phyloP scores from a whole-genome alignment of 1,284 basidiomycete species.

The Athelia sp. region DNA sequence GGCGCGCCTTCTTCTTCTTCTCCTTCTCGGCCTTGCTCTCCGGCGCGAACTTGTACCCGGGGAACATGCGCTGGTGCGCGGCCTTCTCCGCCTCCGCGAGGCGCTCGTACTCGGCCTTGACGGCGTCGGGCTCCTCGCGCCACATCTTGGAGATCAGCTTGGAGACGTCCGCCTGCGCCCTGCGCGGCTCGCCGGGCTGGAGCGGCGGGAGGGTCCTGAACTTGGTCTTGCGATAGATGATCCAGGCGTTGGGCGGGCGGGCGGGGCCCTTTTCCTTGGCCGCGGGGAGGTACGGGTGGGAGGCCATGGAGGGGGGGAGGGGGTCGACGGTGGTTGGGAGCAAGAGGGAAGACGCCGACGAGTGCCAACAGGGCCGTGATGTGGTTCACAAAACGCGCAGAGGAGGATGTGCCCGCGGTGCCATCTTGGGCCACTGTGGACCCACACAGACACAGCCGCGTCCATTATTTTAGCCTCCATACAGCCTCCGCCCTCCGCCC shows the following conservation, averaged over 20 bases:
- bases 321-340: too few relatives aligned
- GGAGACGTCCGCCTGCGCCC: slow-evolving; percentile 72
- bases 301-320: not conserved
- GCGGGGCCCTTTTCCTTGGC: slow-evolving; percentile 28
- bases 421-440: slow-evolving; percentile 7
- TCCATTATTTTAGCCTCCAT: too few relatives aligned
- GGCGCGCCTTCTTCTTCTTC: slow-evolving; percentile 39
- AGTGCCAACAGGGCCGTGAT: slow-evolving; percentile 8
- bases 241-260: slow-evolving; percentile 88
- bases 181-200: slow-evolving; percentile 31
- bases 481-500: too few relatives aligned
- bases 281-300: slow-evolving; percentile 19
- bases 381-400: too few relatives aligned
- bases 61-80: slow-evolving; percentile 61
- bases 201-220: slow-evolving; percentile 35
- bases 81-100: slow-evolving; percentile 63
- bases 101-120: slow-evolving; percentile 64
- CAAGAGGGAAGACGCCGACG: slow-evolving; percentile 3
- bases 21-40: slow-evolving; percentile 62
- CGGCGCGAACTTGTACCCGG: slow-evolving; percentile 72
- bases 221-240: slow-evolving; percentile 79
- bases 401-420: too few relatives aligned
- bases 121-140: slow-evolving; percentile 50
- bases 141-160: slow-evolving; percentile 67
- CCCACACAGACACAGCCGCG: not conserved